Percentiles rank a stretch among this genome's conserved stretches.
These are phyloP conservation scores for Schizonepeta tenuifolia DNA, from an alignment of 257 asterid species.

Conservation along the genomic window DNA sequence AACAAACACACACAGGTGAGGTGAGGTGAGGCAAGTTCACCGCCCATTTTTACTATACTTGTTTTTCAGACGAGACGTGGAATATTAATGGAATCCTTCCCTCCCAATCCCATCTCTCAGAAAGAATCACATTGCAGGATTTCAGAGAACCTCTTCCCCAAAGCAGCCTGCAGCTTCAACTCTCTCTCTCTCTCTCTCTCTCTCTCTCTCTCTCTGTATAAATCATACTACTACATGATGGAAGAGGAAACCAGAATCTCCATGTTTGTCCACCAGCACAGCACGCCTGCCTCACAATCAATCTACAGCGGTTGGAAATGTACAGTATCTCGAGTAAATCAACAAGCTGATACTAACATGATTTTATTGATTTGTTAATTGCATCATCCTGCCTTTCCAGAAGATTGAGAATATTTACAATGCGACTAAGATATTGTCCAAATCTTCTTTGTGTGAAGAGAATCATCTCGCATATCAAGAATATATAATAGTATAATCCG, in stretches of 20 bases:
- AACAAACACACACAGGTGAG: not conserved
- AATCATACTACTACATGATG: not conserved
- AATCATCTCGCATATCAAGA: conserved; percentile 38
- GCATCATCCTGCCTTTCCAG: conserved; percentile 12
- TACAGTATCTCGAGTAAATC: conserved; percentile 39
- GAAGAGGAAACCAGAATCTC: conserved; percentile 34
- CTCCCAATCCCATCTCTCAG: conserved; percentile 38
- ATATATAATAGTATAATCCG: not conserved
- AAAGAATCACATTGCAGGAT: conserved; percentile 40
- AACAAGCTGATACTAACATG: not conserved
- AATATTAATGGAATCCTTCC: conserved; percentile 23
- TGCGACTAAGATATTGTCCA: conserved; percentile 24
- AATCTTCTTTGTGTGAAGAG: conserved; percentile 43
- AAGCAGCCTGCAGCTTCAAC: conserved; percentile 40
- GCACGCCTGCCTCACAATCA: conserved; percentile 43
- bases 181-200: conserved; percentile 15
- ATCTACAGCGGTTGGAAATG: conserved; percentile 27
- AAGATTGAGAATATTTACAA: conserved; percentile 18
- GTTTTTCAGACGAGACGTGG: conserved; percentile 33
- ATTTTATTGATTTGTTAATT: conserved; percentile 14
- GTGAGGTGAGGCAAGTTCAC: too few species aligned
- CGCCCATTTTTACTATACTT: conserved; percentile 15
- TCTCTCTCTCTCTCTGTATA: conserved; percentile 5
- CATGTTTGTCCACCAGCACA: conserved; percentile 38
- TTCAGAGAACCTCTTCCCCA: conserved; percentile 34